A percentile compares a stretch with the other conserved stretches of the same genome.
These are phyloP conservation scores for Marasmius fiardii DNA, from an alignment of 1,284 basidiomycete genomes.

Conservation along the genomic window DNA sequence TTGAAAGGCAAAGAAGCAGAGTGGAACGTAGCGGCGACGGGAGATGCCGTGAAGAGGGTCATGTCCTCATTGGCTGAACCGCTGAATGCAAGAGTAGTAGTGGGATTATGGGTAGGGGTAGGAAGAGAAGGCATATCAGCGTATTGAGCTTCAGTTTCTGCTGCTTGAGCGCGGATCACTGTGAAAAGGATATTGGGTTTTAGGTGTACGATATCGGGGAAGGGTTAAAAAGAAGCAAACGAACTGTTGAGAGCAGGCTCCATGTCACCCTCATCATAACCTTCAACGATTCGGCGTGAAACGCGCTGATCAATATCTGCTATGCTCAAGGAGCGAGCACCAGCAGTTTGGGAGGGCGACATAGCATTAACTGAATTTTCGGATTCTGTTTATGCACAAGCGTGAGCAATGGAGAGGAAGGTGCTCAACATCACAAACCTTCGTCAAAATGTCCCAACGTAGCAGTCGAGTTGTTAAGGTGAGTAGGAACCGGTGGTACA, in stretches of 20 bases:
- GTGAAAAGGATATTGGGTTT: conserved; percentile 2
- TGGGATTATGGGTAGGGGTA: conserved; percentile 19
- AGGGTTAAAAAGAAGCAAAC: conserved; percentile 22
- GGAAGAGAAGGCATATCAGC: conserved; percentile 19
- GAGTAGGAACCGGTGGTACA: conserved; percentile 25
- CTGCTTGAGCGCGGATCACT: conserved; percentile 57
- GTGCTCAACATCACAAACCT: too few species aligned
- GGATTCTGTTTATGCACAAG: background rate
- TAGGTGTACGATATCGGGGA: background rate
- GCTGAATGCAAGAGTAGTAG: background rate
- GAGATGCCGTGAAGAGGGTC: conserved; percentile 19
- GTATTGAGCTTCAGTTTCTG: conserved; percentile 33
- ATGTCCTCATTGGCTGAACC: background rate
- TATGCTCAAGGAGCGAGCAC: conserved; percentile 60
- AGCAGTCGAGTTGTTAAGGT: conserved; percentile 5
- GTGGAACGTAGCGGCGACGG: conserved; percentile 21
- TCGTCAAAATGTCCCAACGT: conserved; percentile 7
- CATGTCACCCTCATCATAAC: conserved; percentile 29
- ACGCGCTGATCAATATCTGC: conserved; percentile 57
- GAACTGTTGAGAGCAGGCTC: conserved; percentile 61
- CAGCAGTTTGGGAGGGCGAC: conserved; percentile 68
- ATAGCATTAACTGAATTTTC: conserved; percentile 30
- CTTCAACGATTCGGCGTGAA: conserved; percentile 16
- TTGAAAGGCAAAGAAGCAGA: conserved; percentile 10
- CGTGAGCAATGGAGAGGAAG: too few species aligned